These are phyloP conservation scores for Spizellomyces punctatus DNA, from an alignment of 192 early-diverging fungal species.

Conservation along the genomic window DNA sequence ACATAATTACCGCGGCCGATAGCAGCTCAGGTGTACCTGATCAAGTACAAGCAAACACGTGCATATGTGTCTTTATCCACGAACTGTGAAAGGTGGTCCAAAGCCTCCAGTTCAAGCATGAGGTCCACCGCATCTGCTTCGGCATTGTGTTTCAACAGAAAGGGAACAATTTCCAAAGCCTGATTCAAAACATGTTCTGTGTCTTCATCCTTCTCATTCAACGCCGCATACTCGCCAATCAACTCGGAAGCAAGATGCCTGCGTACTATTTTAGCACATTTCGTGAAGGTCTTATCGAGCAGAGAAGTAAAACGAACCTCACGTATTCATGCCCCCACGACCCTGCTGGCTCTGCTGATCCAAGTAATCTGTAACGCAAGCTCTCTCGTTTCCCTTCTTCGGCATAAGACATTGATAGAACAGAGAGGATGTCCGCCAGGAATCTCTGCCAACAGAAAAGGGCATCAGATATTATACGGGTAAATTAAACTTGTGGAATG, in stretches of 20 bases:
- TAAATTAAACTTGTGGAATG: neutral
- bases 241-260: slow-evolving; percentile 87
- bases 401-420: slow-evolving; percentile 94
- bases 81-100: slow-evolving; percentile 77
- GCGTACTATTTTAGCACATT: slow-evolving; percentile 37
- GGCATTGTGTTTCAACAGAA: slow-evolving; percentile 95
- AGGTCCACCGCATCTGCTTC: slow-evolving; percentile 99
- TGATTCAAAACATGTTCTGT: slow-evolving; percentile 71
- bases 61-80: slow-evolving; percentile 92
- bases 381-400: slow-evolving; percentile 84
- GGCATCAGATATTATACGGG: neutral
- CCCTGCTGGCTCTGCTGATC: slow-evolving; percentile 74
- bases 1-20: slow-evolving; percentile 74
- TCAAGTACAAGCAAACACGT: slow-evolving; percentile 94
- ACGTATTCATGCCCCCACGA: slow-evolving; percentile 99
- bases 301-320: slow-evolving; percentile 48
- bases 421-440: slow-evolving; percentile 94
- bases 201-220: slow-evolving; percentile 62
- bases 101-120: slow-evolving; percentile 83
- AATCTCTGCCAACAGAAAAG: slow-evolving; percentile 55
- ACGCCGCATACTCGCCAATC: slow-evolving; percentile 76
- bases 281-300: neutral
- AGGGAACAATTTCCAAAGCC: slow-evolving; percentile 87
- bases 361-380: slow-evolving; percentile 83
- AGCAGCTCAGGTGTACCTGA: slow-evolving; percentile 82